phyloP scores from a whole-genome alignment of 1,139 yeast species.

The Geotrichum cucujoidarum region DNA sequence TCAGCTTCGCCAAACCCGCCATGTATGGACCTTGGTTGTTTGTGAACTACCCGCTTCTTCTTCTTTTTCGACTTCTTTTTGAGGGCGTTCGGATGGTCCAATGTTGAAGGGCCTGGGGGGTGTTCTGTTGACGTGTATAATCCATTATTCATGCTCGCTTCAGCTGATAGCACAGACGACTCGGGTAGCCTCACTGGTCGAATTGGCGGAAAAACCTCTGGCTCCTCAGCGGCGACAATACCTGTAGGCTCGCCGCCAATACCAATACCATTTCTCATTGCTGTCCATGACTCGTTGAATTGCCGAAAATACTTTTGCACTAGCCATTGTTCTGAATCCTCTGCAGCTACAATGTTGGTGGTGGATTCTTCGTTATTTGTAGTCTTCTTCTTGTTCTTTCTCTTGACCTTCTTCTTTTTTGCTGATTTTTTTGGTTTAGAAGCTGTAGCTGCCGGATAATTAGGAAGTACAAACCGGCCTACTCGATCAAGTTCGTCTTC shows the following conservation, averaged over 20 bases:
- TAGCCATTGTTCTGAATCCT: constrained; percentile 11
- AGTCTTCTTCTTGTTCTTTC: background rate
- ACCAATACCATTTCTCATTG: constrained; percentile 5
- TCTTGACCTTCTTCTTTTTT: constrained; percentile 1
- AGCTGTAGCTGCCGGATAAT: background rate
- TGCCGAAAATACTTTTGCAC: constrained; percentile 19
- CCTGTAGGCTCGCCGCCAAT: constrained; percentile 50
- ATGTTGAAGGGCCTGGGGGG: background rate
- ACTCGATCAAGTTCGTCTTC: constrained; percentile 17
- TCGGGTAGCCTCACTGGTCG: constrained; percentile 46
- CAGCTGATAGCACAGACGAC: constrained; percentile 14
- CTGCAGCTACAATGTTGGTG: background rate
- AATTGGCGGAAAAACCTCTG: constrained; percentile 47
- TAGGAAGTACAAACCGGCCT: constrained; percentile 15
- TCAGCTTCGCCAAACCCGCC: constrained; percentile 17
- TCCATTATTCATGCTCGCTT: constrained; percentile 13
- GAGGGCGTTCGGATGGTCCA: background rate
- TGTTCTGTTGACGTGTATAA: constrained; percentile 18
- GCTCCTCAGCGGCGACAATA: constrained; percentile 47
- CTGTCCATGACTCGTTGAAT: constrained; percentile 20
- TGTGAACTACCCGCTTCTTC: background rate
- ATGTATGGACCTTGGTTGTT: too few relatives aligned
- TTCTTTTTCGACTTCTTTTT: constrained; percentile 6
- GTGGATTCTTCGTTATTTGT: background rate
- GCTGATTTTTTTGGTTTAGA: background rate